These are phyloP conservation scores for Thinopyrum elongatum DNA, from an alignment of 176 grass and related monocot species.

Conservation along the genomic window DNA sequence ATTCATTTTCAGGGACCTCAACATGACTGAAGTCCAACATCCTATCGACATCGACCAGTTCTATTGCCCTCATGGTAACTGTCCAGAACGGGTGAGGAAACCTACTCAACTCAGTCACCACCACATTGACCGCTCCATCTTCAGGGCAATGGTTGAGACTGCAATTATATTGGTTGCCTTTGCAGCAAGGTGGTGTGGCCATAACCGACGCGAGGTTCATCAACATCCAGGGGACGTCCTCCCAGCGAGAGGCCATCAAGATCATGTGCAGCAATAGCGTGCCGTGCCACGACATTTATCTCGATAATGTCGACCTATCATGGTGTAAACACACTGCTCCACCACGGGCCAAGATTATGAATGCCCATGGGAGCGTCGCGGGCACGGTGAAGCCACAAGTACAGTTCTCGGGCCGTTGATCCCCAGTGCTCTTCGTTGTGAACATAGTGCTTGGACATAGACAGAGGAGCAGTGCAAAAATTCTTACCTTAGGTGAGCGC, in stretches of 20 bases:
- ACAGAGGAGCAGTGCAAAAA: background rate
- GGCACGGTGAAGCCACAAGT: conserved; percentile 42
- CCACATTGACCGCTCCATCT: background rate
- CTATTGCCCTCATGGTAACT: conserved; percentile 41
- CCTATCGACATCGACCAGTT: conserved; percentile 67
- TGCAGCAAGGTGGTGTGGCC: conserved; percentile 47
- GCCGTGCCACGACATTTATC: conserved; percentile 37
- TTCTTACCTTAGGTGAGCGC: background rate
- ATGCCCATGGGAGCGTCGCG: conserved; percentile 42
- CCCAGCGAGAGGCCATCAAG: conserved; percentile 26
- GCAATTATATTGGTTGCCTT: conserved; percentile 1
- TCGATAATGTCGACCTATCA: conserved; percentile 35
- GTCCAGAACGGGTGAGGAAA: conserved; percentile 19
- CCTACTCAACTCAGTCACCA: background rate
- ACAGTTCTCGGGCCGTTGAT: background rate
- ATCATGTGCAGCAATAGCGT: conserved; percentile 47
- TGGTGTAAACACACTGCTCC: conserved; percentile 9
- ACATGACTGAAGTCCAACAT: conserved; percentile 39
- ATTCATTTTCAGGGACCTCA: conserved; percentile 48
- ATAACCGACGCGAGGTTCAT: conserved; percentile 42
- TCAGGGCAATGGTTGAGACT: background rate
- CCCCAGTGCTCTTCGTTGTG: background rate
- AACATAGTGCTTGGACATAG: background rate
- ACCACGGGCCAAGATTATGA: conserved; percentile 13
- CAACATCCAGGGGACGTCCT: conserved; percentile 51